Conservation (phyloP, 768 basidiomycete genomes). For the Tricholoma hemisulphureum region DNA sequence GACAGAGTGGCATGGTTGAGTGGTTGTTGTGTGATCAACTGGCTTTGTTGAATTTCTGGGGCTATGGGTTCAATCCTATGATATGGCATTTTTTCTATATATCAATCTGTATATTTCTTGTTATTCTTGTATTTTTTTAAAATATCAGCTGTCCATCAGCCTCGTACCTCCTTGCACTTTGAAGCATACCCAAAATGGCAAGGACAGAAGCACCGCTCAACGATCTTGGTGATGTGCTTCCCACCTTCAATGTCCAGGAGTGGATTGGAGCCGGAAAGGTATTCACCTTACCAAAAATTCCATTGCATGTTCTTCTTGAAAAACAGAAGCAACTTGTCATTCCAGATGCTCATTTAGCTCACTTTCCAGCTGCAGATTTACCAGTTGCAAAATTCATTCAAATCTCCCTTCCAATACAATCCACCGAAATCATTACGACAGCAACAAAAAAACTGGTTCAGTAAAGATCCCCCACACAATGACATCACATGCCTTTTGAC, state of each 20-base stretch:
- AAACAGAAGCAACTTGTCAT: too few relatives aligned
- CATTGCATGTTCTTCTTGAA: neutral
- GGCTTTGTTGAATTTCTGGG: neutral
- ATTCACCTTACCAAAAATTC: neutral
- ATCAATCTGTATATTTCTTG: neutral
- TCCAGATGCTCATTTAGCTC: too few relatives aligned
- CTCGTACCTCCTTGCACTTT: too few relatives aligned
- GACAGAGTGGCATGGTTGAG: neutral
- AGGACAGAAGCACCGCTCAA: neutral
- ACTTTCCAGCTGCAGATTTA: neutral
- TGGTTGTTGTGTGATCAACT: neutral
- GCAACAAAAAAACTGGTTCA: neutral
- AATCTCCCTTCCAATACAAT: neutral
- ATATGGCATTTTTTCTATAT: neutral
- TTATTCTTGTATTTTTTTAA: neutral
- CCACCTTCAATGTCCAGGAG: neutral
- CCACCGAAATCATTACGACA: neutral
- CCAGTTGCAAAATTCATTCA: neutral
- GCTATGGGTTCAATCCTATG: neutral
- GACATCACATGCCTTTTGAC: neutral
- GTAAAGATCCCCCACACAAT: neutral
- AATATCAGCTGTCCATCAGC: too few relatives aligned
- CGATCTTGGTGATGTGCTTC: neutral
- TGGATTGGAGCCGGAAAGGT: neutral
- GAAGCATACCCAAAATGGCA: neutral